Conservation (phyloP, 495 filamentous ascomycete species). For the Talaromyces ruber region DNA sequence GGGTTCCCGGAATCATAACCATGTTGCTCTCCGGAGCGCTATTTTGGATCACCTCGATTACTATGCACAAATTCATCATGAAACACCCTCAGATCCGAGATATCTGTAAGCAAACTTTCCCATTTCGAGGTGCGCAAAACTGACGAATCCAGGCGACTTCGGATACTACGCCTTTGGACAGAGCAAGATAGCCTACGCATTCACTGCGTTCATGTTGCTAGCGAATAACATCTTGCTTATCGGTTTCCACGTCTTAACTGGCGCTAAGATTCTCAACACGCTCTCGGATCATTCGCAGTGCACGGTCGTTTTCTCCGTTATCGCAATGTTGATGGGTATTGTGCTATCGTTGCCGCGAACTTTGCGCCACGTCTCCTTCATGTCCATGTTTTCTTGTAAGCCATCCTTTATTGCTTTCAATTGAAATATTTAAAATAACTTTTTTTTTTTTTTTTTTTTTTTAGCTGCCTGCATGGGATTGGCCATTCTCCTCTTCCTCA, state of each 20-base stretch:
- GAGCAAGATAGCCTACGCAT: conserved; percentile 69
- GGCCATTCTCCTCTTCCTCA: conserved; percentile 68
- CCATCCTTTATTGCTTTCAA: neutral
- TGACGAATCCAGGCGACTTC: conserved; percentile 49
- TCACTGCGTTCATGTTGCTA: conserved; percentile 79
- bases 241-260: conserved; percentile 71
- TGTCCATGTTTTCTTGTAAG: conserved; percentile 54
- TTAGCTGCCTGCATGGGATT: conserved; percentile 73
- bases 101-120: conserved; percentile 38
- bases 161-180: conserved; percentile 81
- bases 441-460: too few relatives aligned
- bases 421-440: neutral
- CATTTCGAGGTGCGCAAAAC: neutral
- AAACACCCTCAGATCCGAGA: conserved; percentile 80
- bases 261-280: conserved; percentile 78
- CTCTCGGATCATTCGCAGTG: conserved; percentile 58
- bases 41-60: conserved; percentile 76
- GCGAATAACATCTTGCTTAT: conserved; percentile 84
- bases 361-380: conserved; percentile 62
- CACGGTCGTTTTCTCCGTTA: conserved; percentile 64
- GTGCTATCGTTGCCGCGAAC: conserved; percentile 74
- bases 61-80: conserved; percentile 77
- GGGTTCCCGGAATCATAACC: conserved; percentile 76
- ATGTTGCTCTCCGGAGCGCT: conserved; percentile 64
- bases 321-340: conserved; percentile 62